Base-by-base conservation (phyloP, 768 basidiomycete species). In the Neoboletus subvelutipes region DNA sequence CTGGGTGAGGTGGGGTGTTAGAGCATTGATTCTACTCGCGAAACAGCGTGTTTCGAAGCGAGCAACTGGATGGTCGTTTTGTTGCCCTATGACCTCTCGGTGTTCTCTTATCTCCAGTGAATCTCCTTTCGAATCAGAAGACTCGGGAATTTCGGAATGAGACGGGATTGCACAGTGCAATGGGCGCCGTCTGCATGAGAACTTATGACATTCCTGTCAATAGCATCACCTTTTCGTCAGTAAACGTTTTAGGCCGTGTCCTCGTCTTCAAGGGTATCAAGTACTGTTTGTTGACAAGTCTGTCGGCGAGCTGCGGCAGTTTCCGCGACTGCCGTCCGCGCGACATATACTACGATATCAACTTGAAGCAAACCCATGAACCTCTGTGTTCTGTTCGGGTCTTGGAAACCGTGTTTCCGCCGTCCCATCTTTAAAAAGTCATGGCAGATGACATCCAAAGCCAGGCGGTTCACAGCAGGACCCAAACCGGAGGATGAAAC, bases 91-190 rank as follows among this genome's bases (percentile, higher is more conserved):
- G 34, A 45, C 45, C 10, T 20, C 48, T 52, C 34, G 50, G 24
- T 7, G 50, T 17, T 28, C 11, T 22, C 29, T 50, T 47, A 61
- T 61, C 51, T 58, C 61, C 61, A 55, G 47, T 26, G 37, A 55
- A 63, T 63, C 57, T 56, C 55, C 53, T 40, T 22, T 52, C 18
- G 46, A 39, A 33, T 29, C 37, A 11, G 12, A 39, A 46, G 34
- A 18, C 3, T 46, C 57, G 31, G 47, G 40, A 28, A 33, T 9
- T 47, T 60, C 40, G 45, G 49, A 6, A 4, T 20, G n/a, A 11
- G 29, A 15, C 29, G 54, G 45, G 31, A 22, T 34, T 31, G 45
- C 31, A 20, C n/a, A n/a, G n/a, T 40, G 39, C 31, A 55, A 39
- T 20, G 28, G 43, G 22, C 24, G 28, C 7, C 52, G 20, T 11